Evolutionary conservation across 2,329 filamentous ascomycete species (phyloP), one percentile per base, ranked within the genome.

Genomic region (Alternaria brassicicola): DNA sequence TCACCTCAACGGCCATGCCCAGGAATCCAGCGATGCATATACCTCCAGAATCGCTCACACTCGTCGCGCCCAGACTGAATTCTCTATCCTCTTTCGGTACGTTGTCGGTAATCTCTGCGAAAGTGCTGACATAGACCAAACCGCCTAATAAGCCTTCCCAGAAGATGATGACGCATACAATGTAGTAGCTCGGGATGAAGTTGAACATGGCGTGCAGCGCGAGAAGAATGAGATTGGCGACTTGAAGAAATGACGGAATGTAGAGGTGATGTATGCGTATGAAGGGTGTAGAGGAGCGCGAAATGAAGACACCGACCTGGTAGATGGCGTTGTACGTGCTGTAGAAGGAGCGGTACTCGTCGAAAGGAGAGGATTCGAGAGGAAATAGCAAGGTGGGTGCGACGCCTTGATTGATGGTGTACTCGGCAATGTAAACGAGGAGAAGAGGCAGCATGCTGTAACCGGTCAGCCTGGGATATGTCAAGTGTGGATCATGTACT

Each of bases 331-430:
- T 90, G 77, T 99, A 99, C 62, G 94, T 92, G 0, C 94, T 93
- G 71, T 99, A 99, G 76, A 97, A 98, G 30, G 89, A 89, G 38
- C 94, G 89, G 74, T 88, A 95, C 66, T 92, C 86, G 30, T 81
- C 79, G 75, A 98, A 98, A 0, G 95, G 95, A 1, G 91, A 89
- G 10, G 85, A 78, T 1, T 83, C 73, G 1, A 97, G 82, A 0
- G 93, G 92, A 73, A 97, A 99, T 4, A 99, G 85, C 0, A 98
- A 82, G 0, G 93, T 97, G 1, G 95, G 94, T 0, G 92, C 84
- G 0, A 98, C 92, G 33, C 93, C 94, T 80, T 97, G 93, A 79
- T 98, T 98, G 78, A 98, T 97, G 54, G 91, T 96, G 76, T 99
- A 99, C 80, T 99, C 95, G 55, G 93, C 92, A 33, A 98, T 86